Conservation (phyloP, 306 rosid genomes). For the Cajanus cajan region DNA sequence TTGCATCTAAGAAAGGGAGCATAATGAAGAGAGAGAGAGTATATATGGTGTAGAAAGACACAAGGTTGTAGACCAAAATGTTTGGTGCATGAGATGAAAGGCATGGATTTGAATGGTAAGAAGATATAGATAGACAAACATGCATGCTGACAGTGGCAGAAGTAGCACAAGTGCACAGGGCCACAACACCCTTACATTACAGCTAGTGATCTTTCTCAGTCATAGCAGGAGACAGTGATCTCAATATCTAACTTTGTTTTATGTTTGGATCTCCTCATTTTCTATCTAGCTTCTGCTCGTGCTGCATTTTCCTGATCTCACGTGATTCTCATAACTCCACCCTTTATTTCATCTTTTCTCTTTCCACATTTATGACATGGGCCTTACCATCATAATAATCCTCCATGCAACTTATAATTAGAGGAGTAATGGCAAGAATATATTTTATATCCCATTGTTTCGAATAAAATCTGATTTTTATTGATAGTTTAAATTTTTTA, state of each 20-base stretch:
- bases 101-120: neutral
- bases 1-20: constrained; percentile 31
- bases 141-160: constrained; percentile 18
- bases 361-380: neutral
- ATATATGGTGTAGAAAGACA: neutral
- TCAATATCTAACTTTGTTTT: constrained; percentile 39
- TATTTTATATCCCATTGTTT: too few species aligned
- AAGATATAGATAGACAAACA: constrained; percentile 27
- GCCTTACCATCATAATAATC: neutral
- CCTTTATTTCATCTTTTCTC: constrained; percentile 8
- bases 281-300: neutral
- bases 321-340: constrained; percentile 49
- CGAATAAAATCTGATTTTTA: too few species aligned
- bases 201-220: constrained; percentile 38
- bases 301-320: constrained; percentile 45
- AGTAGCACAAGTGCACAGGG: neutral
- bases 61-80: constrained; percentile 3
- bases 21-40: constrained; percentile 27
- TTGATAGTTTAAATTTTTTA: too few species aligned
- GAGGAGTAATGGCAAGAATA: neutral
- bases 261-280: neutral
- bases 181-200: neutral
- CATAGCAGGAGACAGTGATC: constrained; percentile 38
- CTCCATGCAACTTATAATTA: neutral
- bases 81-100: constrained; percentile 12